Percentiles rank a stretch among this genome's conserved stretches.
phyloP scores from a whole-genome alignment of 371 early-diverging fungal species.

The Saksenaea vasiformis region DNA sequence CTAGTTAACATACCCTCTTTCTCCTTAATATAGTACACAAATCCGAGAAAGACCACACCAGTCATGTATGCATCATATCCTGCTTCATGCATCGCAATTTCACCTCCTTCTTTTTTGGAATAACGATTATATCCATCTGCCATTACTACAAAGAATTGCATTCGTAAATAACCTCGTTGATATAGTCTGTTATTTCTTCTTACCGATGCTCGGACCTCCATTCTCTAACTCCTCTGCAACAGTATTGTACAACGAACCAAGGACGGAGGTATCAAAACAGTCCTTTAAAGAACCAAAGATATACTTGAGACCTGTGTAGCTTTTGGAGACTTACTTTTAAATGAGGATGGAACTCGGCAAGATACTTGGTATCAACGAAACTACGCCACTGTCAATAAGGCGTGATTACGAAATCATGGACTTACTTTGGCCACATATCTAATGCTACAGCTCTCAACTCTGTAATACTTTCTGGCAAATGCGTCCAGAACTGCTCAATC shows the following conservation, averaged over 20 bases:
- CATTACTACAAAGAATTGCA: constrained; percentile 20
- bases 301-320: constrained; percentile 15
- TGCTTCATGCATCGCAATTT: constrained; percentile 75
- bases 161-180: background rate
- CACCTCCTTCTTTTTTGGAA: constrained; percentile 8
- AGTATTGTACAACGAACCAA: constrained; percentile 37
- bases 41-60: constrained; percentile 70
- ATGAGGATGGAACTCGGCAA: constrained; percentile 33
- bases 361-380: constrained; percentile 65
- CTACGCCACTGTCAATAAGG: constrained; percentile 37
- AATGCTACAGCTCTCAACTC: constrained; percentile 59
- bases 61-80: constrained; percentile 92
- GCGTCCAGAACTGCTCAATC: constrained; percentile 71
- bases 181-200: background rate
- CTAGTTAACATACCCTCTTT: constrained; percentile 21
- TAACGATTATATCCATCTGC: constrained; percentile 42
- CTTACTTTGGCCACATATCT: constrained; percentile 56
- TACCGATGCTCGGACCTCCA: constrained; percentile 49
- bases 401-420: background rate
- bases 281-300: constrained; percentile 10
- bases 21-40: constrained; percentile 50
- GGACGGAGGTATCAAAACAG: constrained; percentile 28
- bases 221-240: constrained; percentile 28
- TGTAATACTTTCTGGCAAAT: constrained; percentile 59
- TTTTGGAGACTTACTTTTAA: constrained; percentile 35